Percentiles rank a stretch among this genome's conserved stretches.
phyloP scores from a whole-genome alignment of 2,329 filamentous ascomycete genomes.

The Cladobotryum mycophilum region DNA sequence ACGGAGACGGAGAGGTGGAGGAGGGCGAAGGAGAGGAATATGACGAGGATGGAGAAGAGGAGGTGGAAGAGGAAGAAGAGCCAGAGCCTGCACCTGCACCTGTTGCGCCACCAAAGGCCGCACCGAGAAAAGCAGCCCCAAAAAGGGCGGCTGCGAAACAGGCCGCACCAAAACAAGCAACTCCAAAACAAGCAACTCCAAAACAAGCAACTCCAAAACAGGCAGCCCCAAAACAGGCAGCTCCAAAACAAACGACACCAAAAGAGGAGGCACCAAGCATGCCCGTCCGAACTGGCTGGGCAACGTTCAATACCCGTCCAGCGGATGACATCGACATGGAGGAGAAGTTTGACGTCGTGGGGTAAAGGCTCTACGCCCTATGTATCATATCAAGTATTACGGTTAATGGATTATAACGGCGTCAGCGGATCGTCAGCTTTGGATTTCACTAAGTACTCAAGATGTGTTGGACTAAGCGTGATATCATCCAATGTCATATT shows the following conservation, averaged over 20 bases:
- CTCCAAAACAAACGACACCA: too few relatives aligned
- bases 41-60: slow-evolving; percentile 20
- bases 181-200: not conserved
- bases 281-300: slow-evolving; percentile 26
- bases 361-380: not conserved
- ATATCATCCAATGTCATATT: too few relatives aligned
- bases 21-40: slow-evolving; percentile 26
- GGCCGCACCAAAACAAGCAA: not conserved
- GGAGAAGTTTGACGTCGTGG: slow-evolving; percentile 29
- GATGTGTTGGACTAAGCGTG: too few relatives aligned
- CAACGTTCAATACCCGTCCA: slow-evolving; percentile 21
- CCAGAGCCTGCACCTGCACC: slow-evolving; percentile 11
- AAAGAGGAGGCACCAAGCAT: slow-evolving; percentile 6
- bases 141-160: not conserved
- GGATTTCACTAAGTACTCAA: not conserved
- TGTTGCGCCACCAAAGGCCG: not conserved
- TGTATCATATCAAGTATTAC: not conserved
- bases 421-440: not conserved
- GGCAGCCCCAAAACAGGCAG: not conserved
- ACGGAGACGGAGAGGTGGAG: slow-evolving; percentile 32
- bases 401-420: too few relatives aligned
- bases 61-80: slow-evolving; percentile 15
- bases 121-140: too few relatives aligned
- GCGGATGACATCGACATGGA: slow-evolving; percentile 26
- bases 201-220: not conserved